These are phyloP conservation scores for Amesomyces nigricolor DNA, from an alignment of 2,329 filamentous ascomycete species.

Conservation along the genomic window DNA sequence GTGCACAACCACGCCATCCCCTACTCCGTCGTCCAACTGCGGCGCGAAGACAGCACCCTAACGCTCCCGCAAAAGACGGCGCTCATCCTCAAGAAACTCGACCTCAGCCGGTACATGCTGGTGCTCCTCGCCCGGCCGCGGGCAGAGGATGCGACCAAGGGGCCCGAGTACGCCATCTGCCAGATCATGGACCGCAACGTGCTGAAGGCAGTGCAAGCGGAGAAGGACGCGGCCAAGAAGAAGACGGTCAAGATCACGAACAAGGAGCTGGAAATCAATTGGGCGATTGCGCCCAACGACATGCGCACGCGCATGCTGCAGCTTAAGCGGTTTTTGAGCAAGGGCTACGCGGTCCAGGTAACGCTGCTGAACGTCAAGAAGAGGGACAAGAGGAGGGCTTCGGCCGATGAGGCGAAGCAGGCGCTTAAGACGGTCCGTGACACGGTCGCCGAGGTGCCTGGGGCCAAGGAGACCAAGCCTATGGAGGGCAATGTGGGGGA, in stretches of 20 bases:
- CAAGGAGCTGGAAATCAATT: conserved; percentile 87
- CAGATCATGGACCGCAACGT: conserved; percentile 59
- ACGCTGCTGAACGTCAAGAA: conserved; percentile 55
- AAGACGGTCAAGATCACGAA: conserved; percentile 40
- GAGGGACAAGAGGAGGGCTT: conserved; percentile 50
- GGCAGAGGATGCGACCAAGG: conserved; percentile 13
- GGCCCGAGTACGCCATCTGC: conserved; percentile 54
- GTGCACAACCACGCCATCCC: conserved; percentile 43
- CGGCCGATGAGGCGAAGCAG: conserved; percentile 46
- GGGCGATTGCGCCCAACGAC: conserved; percentile 76
- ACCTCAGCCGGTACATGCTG: conserved; percentile 23
- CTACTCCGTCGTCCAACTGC: conserved; percentile 37
- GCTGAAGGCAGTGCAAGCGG: conserved; percentile 32
- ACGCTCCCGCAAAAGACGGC: conserved; percentile 36
- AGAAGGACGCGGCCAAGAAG: conserved; percentile 36
- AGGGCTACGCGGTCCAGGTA: conserved; percentile 72
- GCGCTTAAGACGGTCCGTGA: conserved; percentile 45
- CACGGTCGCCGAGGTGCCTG: conserved; percentile 29
- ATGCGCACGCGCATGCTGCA: conserved; percentile 64
- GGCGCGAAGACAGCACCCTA: conserved; percentile 34
- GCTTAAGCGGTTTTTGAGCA: conserved; percentile 62
- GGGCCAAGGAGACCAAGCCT: conserved; percentile 37
- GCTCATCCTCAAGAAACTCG: conserved; percentile 38
- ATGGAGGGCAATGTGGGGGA: conserved; percentile 40
- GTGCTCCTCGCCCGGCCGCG: conserved; percentile 11